A percentile compares a stretch with the other conserved stretches of the same genome.
Conservation (phyloP, 139 green algal species). For the Auxenochlorella protothecoides region DNA sequence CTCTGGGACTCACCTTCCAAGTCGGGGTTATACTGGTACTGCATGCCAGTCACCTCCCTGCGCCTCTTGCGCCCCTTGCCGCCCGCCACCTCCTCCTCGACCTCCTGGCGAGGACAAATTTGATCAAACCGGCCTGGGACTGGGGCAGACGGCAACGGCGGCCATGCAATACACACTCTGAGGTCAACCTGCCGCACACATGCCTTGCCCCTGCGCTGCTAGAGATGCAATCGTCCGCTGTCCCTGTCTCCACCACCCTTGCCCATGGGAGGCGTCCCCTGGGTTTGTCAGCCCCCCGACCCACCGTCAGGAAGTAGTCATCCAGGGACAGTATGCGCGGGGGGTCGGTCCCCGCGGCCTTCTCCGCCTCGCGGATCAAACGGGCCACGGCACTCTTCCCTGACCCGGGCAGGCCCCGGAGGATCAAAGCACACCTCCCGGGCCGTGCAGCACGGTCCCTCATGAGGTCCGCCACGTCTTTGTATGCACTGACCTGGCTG, state of each 20-base stretch:
- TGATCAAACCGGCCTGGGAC: not conserved
- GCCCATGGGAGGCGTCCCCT: too few species aligned
- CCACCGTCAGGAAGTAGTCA: conserved; percentile 76
- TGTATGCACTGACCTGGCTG: too few species aligned
- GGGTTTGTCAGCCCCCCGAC: not conserved
- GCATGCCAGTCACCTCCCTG: conserved; percentile 26
- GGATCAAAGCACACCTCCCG: conserved; percentile 21
- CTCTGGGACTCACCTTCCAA: conserved; percentile 43
- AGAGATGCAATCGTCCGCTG: too few species aligned
- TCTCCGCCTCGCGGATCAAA: conserved; percentile 55
- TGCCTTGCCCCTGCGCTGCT: too few species aligned
- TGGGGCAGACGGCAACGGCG: not conserved
- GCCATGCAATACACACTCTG: too few species aligned
- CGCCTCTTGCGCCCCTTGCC: not conserved
- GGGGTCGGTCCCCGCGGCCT: conserved; percentile 34
- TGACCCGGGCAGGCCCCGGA: conserved; percentile 63
- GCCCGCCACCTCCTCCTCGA: conserved; percentile 29
- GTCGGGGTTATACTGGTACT: conserved; percentile 63
- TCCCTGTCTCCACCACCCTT: too few species aligned
- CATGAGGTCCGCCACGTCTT: too few species aligned
- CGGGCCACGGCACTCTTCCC: conserved; percentile 63
- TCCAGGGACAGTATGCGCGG: conserved; percentile 70
- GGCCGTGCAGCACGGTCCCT: too few species aligned
- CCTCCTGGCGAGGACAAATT: conserved; percentile 34
- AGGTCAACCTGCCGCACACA: too few species aligned